Conservation (phyloP, 75 land plant species). For the Isoetes taiwanensis region DNA sequence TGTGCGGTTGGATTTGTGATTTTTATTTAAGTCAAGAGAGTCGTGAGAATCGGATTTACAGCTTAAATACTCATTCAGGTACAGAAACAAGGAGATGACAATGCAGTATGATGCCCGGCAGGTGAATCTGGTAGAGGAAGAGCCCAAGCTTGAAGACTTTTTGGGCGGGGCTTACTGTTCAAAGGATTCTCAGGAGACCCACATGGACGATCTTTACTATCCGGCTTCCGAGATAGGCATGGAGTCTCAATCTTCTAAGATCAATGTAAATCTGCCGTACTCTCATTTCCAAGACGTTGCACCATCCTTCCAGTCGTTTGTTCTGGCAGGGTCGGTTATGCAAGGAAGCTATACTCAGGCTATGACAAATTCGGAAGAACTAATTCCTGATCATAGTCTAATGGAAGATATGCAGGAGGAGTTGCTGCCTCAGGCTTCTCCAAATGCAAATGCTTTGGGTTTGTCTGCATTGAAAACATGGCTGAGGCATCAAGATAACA, state of each 20-base stretch:
- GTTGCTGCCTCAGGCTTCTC: constrained; percentile 15
- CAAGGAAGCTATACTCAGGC: constrained; percentile 9
- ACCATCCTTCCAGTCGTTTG: constrained; percentile 10
- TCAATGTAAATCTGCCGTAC: constrained; percentile 19
- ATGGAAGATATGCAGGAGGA: neutral
- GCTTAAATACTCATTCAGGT: too few species aligned
- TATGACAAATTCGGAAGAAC: constrained; percentile 11
- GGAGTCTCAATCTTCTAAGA: neutral
- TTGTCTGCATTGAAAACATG: constrained; percentile 29
- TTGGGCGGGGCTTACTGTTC: constrained; percentile 48
- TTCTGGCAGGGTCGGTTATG: neutral
- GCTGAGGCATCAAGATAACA: constrained; percentile 18
- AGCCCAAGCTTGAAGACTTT: constrained; percentile 62
- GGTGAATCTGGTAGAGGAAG: too few species aligned
- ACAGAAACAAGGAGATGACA: too few species aligned
- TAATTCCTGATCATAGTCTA: constrained; percentile 4
- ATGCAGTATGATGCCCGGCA: too few species aligned
- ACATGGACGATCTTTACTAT: constrained; percentile 34
- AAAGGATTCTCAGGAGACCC: constrained; percentile 19
- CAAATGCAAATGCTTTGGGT: constrained; percentile 13
- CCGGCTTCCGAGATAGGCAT: constrained; percentile 1
- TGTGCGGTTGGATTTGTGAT: too few species aligned
- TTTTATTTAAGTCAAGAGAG: too few species aligned
- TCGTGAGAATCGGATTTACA: too few species aligned
- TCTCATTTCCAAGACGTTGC: constrained; percentile 9